These are phyloP conservation scores for Eucalyptus albens DNA, from an alignment of 345 rosid species.

Conservation along the genomic window DNA sequence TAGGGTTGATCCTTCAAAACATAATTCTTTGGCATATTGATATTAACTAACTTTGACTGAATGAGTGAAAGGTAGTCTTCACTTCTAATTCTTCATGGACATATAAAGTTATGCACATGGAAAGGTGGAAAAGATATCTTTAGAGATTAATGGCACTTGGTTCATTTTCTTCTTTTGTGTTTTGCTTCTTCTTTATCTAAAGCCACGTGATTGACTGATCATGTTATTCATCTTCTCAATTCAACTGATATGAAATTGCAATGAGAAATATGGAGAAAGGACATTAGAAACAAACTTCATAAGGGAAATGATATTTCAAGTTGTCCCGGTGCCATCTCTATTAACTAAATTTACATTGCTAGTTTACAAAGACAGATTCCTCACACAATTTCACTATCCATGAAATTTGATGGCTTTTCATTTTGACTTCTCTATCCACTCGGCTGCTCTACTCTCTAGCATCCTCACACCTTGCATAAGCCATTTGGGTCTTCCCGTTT, in stretches of 20 bases:
- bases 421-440: not conserved
- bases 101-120: no score
- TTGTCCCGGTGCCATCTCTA: rapidly evolving
- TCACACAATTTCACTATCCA: not conserved
- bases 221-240: no score
- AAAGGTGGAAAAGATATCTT: no score
- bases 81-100: not conserved
- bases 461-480: rapidly evolving
- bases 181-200: not conserved
- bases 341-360: not conserved
- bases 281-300: no score
- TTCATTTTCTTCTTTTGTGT: not conserved
- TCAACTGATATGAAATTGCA: not conserved
- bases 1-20: not conserved
- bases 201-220: rapidly evolving
- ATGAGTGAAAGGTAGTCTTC: not conserved
- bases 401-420: not conserved
- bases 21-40: not conserved
- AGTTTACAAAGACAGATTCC: not conserved
- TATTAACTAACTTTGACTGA: not conserved
- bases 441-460: rapidly evolving
- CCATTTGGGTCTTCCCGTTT: not conserved
- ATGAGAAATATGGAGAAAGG: not conserved
- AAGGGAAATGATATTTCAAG: not conserved
- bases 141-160: no score